phyloP scores from a whole-genome alignment of 371 early-diverging fungal species.

The Mortierella sp. region DNA sequence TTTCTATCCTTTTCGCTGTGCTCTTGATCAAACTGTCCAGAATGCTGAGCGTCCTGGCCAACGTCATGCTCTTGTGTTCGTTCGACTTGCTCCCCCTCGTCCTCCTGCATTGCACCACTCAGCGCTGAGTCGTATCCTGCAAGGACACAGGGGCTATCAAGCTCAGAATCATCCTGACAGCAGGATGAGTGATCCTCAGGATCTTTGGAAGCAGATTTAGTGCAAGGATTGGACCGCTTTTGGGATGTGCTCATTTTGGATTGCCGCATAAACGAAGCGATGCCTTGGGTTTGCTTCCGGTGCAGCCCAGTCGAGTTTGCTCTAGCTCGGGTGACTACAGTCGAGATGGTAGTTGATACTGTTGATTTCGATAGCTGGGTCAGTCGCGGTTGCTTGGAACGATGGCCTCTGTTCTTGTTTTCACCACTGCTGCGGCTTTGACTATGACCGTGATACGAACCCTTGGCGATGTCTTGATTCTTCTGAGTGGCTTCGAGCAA shows the following conservation, averaged over 20 bases:
- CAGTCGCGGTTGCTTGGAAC: constrained; percentile 28
- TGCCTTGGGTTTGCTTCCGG: constrained; percentile 20
- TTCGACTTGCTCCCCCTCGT: neutral
- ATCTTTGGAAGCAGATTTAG: constrained; percentile 14
- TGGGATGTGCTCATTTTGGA: constrained; percentile 53
- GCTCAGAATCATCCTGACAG: neutral
- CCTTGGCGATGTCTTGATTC: constrained; percentile 1
- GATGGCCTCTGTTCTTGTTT: neutral
- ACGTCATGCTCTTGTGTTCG: neutral
- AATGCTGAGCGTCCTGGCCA: neutral
- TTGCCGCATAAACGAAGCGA: constrained; percentile 42
- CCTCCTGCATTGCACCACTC: neutral
- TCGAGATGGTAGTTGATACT: constrained; percentile 1
- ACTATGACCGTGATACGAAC: constrained; percentile 1
- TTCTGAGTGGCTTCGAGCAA: constrained; percentile 11
- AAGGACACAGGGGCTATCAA: too few species aligned
- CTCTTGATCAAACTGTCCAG: neutral
- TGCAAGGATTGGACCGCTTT: constrained; percentile 32
- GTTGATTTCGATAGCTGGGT: constrained; percentile 1
- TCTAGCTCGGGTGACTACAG: constrained; percentile 27
- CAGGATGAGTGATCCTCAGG: constrained; percentile 1
- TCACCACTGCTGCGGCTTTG: neutral
- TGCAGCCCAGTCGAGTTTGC: constrained; percentile 16
- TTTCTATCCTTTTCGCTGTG: constrained; percentile 38
- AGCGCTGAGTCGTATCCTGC: too few species aligned